Evolutionary conservation across 2,329 filamentous ascomycete genomes (phyloP), one percentile per base, ranked within the genome.

Genomic region (Sporothrix dimorphospora): DNA sequence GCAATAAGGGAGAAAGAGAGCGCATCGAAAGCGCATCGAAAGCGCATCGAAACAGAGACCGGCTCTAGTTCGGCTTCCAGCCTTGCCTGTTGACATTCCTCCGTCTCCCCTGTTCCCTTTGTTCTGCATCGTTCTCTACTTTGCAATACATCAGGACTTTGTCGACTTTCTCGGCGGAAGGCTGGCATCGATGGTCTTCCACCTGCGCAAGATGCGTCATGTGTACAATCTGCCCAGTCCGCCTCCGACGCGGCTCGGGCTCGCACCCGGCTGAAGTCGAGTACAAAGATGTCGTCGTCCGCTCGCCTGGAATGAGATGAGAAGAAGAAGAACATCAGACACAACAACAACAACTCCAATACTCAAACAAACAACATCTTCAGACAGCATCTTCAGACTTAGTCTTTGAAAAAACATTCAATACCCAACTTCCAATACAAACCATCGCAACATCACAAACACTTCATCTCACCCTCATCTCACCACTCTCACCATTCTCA

Each of bases 121-220:
- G 21, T 65, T 65, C 61, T 45, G 59, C 14, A 3, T n/a, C 21
- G n/a, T 47, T 65, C 57, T 65, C 12, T 65, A 42, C 51, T 27
- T 24, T 30, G 51, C 21, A 55, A 55, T 30, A 12, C 51, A 55
- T 24, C 51, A 9, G 21, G 24, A 1, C 9, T 55, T 12, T 16
- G 11, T 49, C 16, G 5, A 9, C 30, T 34, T 34, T 49, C 51
- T 55, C 51, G 51, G 51, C 51, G 51, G 51, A 16, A 24, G 51
- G 30, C 6, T 34, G 6, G 30, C 30, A 34, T 34, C 30, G 6
- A 34, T 34, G 6, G 30, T 6, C 6, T 34, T 34, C 30, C 30
- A 34, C 30, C 30, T 6, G 30, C 30, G 6, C 30, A 34, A n/a
- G n/a, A n/a, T n/a, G n/a, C n/a, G n/a, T 40, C 38, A 42, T 42